phyloP scores from a whole-genome alignment of 257 asterid genomes.

The Ilex asprella region DNA sequence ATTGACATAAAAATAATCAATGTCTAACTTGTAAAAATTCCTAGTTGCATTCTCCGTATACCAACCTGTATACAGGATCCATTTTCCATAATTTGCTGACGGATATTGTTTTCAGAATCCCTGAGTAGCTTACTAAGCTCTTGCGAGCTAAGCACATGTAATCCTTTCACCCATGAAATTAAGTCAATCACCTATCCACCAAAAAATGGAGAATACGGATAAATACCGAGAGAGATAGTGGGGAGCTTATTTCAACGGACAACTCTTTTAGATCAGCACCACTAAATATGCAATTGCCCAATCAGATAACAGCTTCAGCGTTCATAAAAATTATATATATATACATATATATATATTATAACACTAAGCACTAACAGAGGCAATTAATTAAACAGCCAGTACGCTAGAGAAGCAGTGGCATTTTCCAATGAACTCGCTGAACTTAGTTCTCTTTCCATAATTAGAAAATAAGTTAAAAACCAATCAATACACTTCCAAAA shows the following conservation, averaged over 20 bases:
- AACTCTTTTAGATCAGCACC: not conserved
- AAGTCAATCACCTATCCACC: conserved; percentile 67
- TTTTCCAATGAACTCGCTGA: too few species aligned
- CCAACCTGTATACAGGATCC: conserved; percentile 69
- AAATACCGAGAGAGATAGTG: conserved; percentile 8
- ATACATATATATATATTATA: too few species aligned
- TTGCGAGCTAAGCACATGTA: conserved; percentile 74
- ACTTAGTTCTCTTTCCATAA: too few species aligned
- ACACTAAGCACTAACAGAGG: not conserved
- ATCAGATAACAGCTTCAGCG: too few species aligned
- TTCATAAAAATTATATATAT: not conserved
- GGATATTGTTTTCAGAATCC: conserved; percentile 68
- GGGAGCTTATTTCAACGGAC: too few species aligned
- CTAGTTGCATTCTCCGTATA: not conserved
- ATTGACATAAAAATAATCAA: not conserved
- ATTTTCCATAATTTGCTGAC: conserved; percentile 45
- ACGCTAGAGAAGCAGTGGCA: not conserved
- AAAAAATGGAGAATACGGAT: conserved; percentile 11
- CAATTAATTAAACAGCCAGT: not conserved
- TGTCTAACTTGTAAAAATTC: conserved; percentile 6
- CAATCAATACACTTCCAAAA: too few species aligned
- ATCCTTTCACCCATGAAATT: conserved; percentile 73
- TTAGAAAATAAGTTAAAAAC: too few species aligned
- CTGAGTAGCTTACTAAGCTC: conserved; percentile 71
- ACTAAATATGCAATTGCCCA: not conserved